These are phyloP conservation scores for Penicillium sp. DNA, from an alignment of 2,329 filamentous ascomycete genomes.

Conservation along the genomic window DNA sequence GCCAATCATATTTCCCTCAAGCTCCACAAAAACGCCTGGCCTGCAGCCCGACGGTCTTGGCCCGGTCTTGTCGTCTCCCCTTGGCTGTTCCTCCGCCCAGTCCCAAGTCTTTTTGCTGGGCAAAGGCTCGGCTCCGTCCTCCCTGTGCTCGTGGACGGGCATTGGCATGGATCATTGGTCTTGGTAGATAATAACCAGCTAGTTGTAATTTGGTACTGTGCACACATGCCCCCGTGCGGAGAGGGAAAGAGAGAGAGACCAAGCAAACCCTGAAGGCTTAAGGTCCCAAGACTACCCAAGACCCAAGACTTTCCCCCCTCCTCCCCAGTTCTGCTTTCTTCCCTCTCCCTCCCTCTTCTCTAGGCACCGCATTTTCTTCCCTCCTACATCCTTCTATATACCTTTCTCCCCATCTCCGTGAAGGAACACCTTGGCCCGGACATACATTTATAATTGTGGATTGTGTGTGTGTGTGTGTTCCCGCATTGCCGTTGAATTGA, in stretches of 20 bases:
- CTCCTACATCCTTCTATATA: background rate
- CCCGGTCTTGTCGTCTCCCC: conserved; percentile 39
- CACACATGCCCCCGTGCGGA: background rate
- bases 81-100: conserved; percentile 36
- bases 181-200: background rate
- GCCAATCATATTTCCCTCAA: conserved; percentile 20
- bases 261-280: background rate
- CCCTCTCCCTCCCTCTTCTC: conserved; percentile 12
- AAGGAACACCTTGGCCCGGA: background rate
- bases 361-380: conserved; percentile 10
- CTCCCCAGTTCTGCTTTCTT: conserved; percentile 10
- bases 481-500: background rate
- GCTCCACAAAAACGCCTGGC: background rate
- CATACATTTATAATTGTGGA: background rate
- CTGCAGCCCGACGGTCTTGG: conserved; percentile 31
- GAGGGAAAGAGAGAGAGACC: background rate
- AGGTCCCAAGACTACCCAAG: conserved; percentile 1
- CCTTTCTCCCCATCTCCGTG: background rate
- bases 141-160: background rate
- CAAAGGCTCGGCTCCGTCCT: conserved; percentile 37
- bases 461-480: background rate
- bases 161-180: background rate
- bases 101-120: conserved; percentile 38
- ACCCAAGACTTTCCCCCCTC: conserved; percentile 11
- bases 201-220: background rate